phyloP scores from a whole-genome alignment of 2,329 filamentous ascomycete species.

The Decorospora gaudefroyi region DNA sequence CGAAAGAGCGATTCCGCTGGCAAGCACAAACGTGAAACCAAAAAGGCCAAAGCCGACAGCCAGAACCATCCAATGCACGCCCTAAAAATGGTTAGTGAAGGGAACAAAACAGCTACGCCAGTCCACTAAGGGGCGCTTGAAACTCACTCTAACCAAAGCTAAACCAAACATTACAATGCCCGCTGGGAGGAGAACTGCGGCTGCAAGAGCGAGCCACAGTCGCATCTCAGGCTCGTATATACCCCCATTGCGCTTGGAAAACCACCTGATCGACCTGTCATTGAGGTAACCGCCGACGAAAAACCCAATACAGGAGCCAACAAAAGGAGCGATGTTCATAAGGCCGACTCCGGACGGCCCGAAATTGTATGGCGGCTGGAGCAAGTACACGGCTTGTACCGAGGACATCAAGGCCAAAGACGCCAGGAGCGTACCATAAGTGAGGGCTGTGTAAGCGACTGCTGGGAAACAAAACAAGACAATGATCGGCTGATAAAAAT shows the following conservation, averaged over 20 bases:
- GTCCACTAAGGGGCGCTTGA: conserved; percentile 3
- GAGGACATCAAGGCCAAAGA: conserved; percentile 49
- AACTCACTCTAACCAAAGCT: conserved; percentile 25
- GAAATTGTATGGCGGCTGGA: conserved; percentile 50
- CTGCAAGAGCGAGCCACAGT: conserved; percentile 47
- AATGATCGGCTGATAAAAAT: conserved; percentile 47
- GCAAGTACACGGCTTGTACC: conserved; percentile 45
- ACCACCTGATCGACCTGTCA: conserved; percentile 34
- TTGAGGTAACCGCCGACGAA: conserved; percentile 27
- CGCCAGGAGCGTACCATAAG: conserved; percentile 46
- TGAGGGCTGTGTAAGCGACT: conserved; percentile 42
- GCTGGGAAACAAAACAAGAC: conserved; percentile 49
- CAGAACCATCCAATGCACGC: conserved; percentile 31
- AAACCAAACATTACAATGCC: conserved; percentile 51
- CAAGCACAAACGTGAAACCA: conserved; percentile 44
- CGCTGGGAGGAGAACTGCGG: conserved; percentile 39
- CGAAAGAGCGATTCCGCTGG: conserved; percentile 45
- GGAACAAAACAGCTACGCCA: no score
- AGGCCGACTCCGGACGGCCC: conserved; percentile 47
- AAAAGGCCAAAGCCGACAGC: conserved; percentile 49
- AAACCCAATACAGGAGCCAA: conserved; percentile 46
- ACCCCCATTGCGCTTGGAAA: conserved; percentile 47
- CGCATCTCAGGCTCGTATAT: conserved; percentile 55
- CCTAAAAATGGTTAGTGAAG: conserved; percentile 19
- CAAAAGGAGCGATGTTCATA: conserved; percentile 49